Evolutionary conservation across 2,329 filamentous ascomycete genomes (phyloP), one percentile per base, ranked within the genome.

Genomic region (Epichloe sp.): DNA sequence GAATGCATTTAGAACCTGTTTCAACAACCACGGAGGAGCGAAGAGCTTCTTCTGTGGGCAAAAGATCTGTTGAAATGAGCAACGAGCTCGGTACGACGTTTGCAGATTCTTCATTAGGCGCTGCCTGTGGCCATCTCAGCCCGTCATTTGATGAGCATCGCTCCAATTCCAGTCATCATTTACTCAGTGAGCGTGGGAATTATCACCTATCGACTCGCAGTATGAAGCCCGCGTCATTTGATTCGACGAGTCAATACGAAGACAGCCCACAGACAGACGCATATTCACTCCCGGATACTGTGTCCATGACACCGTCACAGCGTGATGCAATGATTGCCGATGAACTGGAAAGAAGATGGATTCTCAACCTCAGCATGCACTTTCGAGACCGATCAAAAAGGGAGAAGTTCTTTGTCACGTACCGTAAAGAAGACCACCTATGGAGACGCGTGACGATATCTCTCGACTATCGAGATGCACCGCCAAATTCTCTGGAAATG

Each of bases 321-420:
- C 78, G 86, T 60, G 79, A 85, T 49, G 71, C 74, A 49, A 73
- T 80, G 59, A 77, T 95, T 57, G 80, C 85, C 56, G 80, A 86
- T 55, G 91, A 97, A 66, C 76, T 96, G 51, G 89, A 96, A 62
- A 79, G 76, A 54, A 83, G 79, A 61, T 98, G 93, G 93, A 97
- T 98, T 54, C 74, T 98, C 58, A 98, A 98, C 63, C 77, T 97
- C 54, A 96, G 89, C 68, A 96, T 98, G 93, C 89, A 95, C 66
- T 98, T 96, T 66, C 82, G 90, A 53, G 93, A 98, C 69, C 84
- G 85, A 60, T 94, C 90, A 12, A 86, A 87, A 59, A 80, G 43
- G 93, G 93, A 98, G 67, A 98, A 98, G 66, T 97, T 97, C 72
- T 98, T 97, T 66, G 83, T 98, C 56, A 97, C 93, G 0, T 98